Evolutionary conservation across 768 basidiomycete species (phyloP).

Genomic region (Collybia sp.): DNA sequence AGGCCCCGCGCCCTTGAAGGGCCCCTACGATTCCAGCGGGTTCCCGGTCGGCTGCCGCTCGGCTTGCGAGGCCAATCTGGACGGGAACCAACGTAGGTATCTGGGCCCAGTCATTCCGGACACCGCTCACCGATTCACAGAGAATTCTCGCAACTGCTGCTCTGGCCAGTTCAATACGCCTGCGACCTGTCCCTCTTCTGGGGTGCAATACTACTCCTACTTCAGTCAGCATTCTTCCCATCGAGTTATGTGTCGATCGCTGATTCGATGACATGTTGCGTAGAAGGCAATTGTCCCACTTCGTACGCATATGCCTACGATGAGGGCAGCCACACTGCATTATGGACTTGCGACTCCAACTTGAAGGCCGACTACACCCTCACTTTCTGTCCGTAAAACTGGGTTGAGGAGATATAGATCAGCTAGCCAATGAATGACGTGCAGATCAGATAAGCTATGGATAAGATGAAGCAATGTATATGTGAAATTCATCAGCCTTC

Average conservation of each 20-base stretch:
- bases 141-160: slow-evolving; percentile 33
- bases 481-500: too few species aligned
- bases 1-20: slow-evolving; percentile 40
- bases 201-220: slow-evolving; percentile 12
- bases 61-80: slow-evolving; percentile 36
- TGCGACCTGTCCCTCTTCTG: slow-evolving; percentile 28
- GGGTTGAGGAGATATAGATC: too few species aligned
- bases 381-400: slow-evolving; percentile 21
- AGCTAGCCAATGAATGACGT: too few species aligned
- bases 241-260: slow-evolving; percentile 7
- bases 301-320: slow-evolving; percentile 45
- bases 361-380: slow-evolving; percentile 24
- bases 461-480: too few species aligned
- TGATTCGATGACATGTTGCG: slow-evolving; percentile 19
- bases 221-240: neutral
- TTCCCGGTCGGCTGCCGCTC: slow-evolving; percentile 49
- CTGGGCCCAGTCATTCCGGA: neutral
- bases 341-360: slow-evolving; percentile 32
- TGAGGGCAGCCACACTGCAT: slow-evolving; percentile 38
- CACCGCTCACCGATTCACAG: slow-evolving; percentile 4
- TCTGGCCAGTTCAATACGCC: slow-evolving; percentile 25
- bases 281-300: slow-evolving; percentile 20
- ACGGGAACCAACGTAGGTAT: slow-evolving; percentile 19
- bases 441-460: too few species aligned
- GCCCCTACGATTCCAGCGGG: slow-evolving; percentile 42